Evolutionary conservation across 345 rosid genomes (phyloP).

Genomic region (Gossypium rotundifolium): DNA sequence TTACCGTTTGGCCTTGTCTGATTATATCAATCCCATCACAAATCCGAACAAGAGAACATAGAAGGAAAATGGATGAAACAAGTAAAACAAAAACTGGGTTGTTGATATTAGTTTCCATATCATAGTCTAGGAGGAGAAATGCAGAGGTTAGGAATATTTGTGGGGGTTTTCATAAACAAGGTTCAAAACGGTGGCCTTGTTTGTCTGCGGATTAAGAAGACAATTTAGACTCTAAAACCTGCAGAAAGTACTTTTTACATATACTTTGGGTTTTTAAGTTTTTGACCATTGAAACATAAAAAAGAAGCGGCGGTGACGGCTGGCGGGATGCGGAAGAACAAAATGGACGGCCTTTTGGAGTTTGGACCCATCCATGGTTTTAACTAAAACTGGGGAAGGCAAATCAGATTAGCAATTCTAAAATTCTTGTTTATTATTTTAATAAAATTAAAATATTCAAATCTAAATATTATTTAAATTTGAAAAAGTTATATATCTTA

Average conservation of each 20-base stretch:
- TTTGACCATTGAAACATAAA: no score
- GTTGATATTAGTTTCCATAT: conserved; percentile 12
- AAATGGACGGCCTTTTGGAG: neutral
- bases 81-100: conserved; percentile 16
- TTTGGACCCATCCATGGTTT: neutral
- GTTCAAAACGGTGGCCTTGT: neutral
- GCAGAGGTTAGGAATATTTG: neutral
- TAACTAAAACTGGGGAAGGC: no score
- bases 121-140: neutral
- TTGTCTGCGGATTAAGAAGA: no score
- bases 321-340: neutral
- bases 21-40: conserved; percentile 27
- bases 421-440: no score
- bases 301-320: neutral
- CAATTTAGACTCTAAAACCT: neutral
- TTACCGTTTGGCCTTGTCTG: conserved; percentile 30
- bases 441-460: no score
- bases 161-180: no score
- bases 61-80: conserved; percentile 18
- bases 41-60: conserved; percentile 16
- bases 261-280: no score
- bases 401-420: no score
- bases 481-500: no score
- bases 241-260: no score
- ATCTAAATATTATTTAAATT: no score